Base-by-base conservation (phyloP, 495 filamentous ascomycete genomes). In the Aspergillus bridgeri region DNA sequence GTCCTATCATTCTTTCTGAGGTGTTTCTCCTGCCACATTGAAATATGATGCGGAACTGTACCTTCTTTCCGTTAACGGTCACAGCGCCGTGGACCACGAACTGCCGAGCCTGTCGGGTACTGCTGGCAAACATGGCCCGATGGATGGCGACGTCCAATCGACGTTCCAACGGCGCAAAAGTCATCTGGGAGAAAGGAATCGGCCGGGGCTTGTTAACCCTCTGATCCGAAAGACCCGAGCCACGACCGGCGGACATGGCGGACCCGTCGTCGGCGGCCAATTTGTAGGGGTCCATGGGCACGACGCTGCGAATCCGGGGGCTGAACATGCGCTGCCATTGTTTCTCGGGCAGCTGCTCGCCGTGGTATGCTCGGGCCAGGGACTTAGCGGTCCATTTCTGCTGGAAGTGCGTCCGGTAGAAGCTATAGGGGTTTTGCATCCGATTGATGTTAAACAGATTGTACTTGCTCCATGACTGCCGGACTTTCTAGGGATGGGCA, bases 401-500 rank as follows among this genome's bases (percentile, higher is more conserved):
- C 79, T 98, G 94, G 83, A 95, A 98, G 78, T 89, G 93, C 48
- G 92, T 96, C 45, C 73, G 72, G 9, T 59, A 66, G 15, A 58
- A 54, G 47, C 69, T 73, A 3, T 46, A 61, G 21, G 78, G 76
- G 44, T 63, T 63, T 53, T 73, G 67, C 48, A 82, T 71, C 56
- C 79, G 79, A 24, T 73, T 66, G 59, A 98, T 74, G 78, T 96
- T 97, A 82, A 89, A 98, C 60, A 98, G 80, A 66, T 95, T 96
- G 80, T 91, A 92, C 75, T 96, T 96, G 77, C 90, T 95, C 95
- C 92, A 97, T 81, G 90, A 92, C 81, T 93, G 90, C 59, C 94
- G 88, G 72, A 97, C 67, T 88, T 90, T 94, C 94, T 97, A 56
- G 18, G 50, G 4, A 18, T 42, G 46, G 65, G 64, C 6, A 38